phyloP scores from a whole-genome alignment of 1,284 basidiomycete genomes.

The Leccinum pachyderme region DNA sequence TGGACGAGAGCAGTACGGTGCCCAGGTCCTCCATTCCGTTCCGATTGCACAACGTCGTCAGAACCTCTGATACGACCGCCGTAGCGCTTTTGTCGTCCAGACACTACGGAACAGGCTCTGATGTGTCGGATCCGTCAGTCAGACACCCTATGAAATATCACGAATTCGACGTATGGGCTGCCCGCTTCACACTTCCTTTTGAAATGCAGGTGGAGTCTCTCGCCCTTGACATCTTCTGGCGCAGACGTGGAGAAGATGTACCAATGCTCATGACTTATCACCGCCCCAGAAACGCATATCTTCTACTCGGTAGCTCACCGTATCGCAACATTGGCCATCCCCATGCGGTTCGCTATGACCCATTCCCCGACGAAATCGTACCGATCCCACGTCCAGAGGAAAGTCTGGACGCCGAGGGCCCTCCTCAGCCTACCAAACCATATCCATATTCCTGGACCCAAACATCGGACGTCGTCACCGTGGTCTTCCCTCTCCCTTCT shows the following conservation, averaged over 20 bases:
- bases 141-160: slow-evolving; percentile 21
- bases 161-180: slow-evolving; percentile 65
- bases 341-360: slow-evolving; percentile 44
- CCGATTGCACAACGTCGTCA: slow-evolving; percentile 50
- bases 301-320: slow-evolving; percentile 56
- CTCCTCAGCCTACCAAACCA: slow-evolving; percentile 41
- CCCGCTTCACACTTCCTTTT: slow-evolving; percentile 47
- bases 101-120: slow-evolving; percentile 34
- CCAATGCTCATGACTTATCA: slow-evolving; percentile 63
- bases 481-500: slow-evolving; percentile 80
- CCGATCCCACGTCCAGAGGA: slow-evolving; percentile 65
- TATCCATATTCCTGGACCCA: slow-evolving; percentile 92
- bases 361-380: slow-evolving; percentile 60
- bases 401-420: slow-evolving; percentile 41
- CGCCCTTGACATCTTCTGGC: slow-evolving; percentile 61
- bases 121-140: slow-evolving; percentile 14
- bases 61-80: slow-evolving; percentile 38
- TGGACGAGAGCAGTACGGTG: slow-evolving; percentile 27
- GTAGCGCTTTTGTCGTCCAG: slow-evolving; percentile 58
- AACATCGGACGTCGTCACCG: slow-evolving; percentile 74
- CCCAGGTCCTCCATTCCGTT: slow-evolving; percentile 47
- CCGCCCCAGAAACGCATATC: slow-evolving; percentile 42
- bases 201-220: slow-evolving; percentile 31
- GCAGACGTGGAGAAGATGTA: slow-evolving; percentile 65
- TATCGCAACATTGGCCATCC: slow-evolving; percentile 44